Percentiles rank a stretch among this genome's conserved stretches.
These are phyloP conservation scores for Irpex sp. DNA, from an alignment of 1,284 basidiomycete genomes.

Conservation along the genomic window DNA sequence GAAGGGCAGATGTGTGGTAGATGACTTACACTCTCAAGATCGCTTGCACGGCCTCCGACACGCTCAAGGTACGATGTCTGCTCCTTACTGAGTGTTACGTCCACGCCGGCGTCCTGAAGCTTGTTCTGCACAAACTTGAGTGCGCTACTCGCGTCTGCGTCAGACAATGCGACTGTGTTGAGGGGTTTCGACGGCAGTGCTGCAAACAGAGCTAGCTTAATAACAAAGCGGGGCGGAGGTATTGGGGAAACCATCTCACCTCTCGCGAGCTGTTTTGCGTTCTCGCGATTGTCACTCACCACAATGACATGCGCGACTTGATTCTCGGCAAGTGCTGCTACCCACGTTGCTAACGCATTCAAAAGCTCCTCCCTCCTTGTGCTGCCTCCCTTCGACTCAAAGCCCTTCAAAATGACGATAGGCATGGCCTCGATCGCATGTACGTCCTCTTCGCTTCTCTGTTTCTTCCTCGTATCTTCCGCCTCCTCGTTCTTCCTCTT, in stretches of 20 bases:
- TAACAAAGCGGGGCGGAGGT: too few relatives aligned
- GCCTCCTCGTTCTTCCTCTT: conserved; percentile 16
- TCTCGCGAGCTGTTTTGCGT: conserved; percentile 80
- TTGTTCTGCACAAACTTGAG: conserved; percentile 82
- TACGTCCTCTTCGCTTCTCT: conserved; percentile 37
- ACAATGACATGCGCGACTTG: conserved; percentile 91
- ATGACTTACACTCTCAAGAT: conserved; percentile 71
- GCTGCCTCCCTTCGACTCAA: conserved; percentile 56
- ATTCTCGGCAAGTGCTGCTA: conserved; percentile 76
- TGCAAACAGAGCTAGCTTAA: conserved; percentile 21
- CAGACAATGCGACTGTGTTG: conserved; percentile 72
- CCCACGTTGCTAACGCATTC: conserved; percentile 83
- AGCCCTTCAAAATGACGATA: conserved; percentile 84
- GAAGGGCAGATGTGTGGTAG: too few relatives aligned
- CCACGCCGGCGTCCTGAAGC: conserved; percentile 57
- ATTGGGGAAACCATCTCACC: conserved; percentile 36
- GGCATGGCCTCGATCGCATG: conserved; percentile 66
- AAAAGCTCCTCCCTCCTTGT: conserved; percentile 72
- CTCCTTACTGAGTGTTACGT: conserved; percentile 46
- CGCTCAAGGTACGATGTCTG: conserved; percentile 62
- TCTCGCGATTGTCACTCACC: conserved; percentile 87
- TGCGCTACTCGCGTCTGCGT: conserved; percentile 82
- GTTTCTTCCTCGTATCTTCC: conserved; percentile 27
- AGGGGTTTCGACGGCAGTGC: conserved; percentile 88
- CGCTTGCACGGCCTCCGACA: conserved; percentile 85